Evolutionary conservation across 2,329 filamentous ascomycete species (phyloP).

Genomic region (Exutisphaerella laricina): DNA sequence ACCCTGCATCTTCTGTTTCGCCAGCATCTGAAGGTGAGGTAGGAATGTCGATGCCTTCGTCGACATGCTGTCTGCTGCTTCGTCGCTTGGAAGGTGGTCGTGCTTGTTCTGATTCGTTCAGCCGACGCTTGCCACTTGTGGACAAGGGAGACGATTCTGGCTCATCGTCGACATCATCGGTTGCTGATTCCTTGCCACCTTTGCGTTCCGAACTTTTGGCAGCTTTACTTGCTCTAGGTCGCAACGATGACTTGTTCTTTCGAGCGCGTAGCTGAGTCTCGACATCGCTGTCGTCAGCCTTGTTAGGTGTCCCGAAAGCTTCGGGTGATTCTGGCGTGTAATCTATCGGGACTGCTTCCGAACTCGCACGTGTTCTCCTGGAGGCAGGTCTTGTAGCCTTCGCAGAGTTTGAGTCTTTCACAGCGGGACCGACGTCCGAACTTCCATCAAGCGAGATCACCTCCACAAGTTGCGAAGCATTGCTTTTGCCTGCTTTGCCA

Average conservation of each 20-base stretch:
- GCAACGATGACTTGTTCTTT: constrained; percentile 32
- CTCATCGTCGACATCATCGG: constrained; percentile 21
- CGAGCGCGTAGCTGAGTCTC: constrained; percentile 18
- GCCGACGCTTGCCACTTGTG: constrained; percentile 16
- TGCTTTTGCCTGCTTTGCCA: constrained; percentile 8
- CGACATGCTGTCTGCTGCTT: constrained; percentile 22
- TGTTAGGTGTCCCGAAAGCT: constrained; percentile 19
- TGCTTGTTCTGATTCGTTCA: constrained; percentile 6
- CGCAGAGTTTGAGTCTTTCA: neutral
- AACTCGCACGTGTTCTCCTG: constrained; percentile 2
- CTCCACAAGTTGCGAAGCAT: constrained; percentile 7
- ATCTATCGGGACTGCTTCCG: constrained; percentile 1
- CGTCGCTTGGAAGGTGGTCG: constrained; percentile 19
- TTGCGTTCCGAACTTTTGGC: constrained; percentile 23
- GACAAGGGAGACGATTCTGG: constrained; percentile 17
- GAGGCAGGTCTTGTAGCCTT: constrained; percentile 2
- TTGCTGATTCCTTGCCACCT: constrained; percentile 7
- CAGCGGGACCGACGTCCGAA: constrained; percentile 9
- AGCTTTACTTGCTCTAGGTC: constrained; percentile 31
- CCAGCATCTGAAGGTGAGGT: constrained; percentile 22
- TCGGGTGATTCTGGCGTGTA: too few species aligned
- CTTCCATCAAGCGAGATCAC: constrained; percentile 18
- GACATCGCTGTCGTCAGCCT: constrained; percentile 21
- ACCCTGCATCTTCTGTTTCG: constrained; percentile 23
- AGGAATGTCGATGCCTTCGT: constrained; percentile 34